A percentile compares a stretch with the other conserved stretches of the same genome.
These are phyloP conservation scores for Penicillium taxi DNA, from an alignment of 495 filamentous ascomycete species.

Conservation along the genomic window DNA sequence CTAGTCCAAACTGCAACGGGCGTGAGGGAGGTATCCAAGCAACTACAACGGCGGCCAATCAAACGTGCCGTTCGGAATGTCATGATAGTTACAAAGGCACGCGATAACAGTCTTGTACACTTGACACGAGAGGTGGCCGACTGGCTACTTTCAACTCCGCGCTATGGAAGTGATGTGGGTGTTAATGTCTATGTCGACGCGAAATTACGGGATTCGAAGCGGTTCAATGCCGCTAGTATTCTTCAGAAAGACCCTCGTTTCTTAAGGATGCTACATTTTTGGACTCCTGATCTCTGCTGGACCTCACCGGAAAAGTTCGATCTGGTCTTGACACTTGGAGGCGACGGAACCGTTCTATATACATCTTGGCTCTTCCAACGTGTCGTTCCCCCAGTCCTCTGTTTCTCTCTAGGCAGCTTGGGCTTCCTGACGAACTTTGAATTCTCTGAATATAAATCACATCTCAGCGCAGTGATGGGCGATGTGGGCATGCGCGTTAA, in stretches of 20 bases:
- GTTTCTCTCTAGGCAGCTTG: slow-evolving; percentile 79
- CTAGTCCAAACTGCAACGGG: slow-evolving; percentile 90
- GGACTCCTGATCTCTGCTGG: slow-evolving; percentile 93
- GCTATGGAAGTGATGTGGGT: slow-evolving; percentile 71
- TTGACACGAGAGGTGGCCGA: slow-evolving; percentile 77
- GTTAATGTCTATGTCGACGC: slow-evolving; percentile 93
- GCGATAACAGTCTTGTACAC: slow-evolving; percentile 79
- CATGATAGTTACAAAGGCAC: slow-evolving; percentile 95
- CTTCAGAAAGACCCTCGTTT: slow-evolving; percentile 62
- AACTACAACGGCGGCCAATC: slow-evolving; percentile 81
- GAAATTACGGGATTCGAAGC: slow-evolving; percentile 75
- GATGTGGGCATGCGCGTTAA: slow-evolving; percentile 91
- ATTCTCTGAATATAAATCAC: slow-evolving; percentile 70
- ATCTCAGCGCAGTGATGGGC: slow-evolving; percentile 79
- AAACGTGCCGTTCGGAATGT: slow-evolving; percentile 79
- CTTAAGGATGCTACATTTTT: slow-evolving; percentile 75
- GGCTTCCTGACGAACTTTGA: slow-evolving; percentile 93
- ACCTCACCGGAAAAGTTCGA: slow-evolving; percentile 84
- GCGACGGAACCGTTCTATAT: slow-evolving; percentile 87
- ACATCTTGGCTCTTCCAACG: slow-evolving; percentile 93
- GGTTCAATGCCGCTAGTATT: slow-evolving; percentile 72
- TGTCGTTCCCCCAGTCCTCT: slow-evolving; percentile 81
- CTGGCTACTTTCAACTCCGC: slow-evolving; percentile 78
- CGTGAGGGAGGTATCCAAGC: slow-evolving; percentile 89
- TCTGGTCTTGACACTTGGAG: slow-evolving; percentile 82